phyloP scores from a whole-genome alignment of 2,329 filamentous ascomycete genomes.

The Colletotrichum navitas region DNA sequence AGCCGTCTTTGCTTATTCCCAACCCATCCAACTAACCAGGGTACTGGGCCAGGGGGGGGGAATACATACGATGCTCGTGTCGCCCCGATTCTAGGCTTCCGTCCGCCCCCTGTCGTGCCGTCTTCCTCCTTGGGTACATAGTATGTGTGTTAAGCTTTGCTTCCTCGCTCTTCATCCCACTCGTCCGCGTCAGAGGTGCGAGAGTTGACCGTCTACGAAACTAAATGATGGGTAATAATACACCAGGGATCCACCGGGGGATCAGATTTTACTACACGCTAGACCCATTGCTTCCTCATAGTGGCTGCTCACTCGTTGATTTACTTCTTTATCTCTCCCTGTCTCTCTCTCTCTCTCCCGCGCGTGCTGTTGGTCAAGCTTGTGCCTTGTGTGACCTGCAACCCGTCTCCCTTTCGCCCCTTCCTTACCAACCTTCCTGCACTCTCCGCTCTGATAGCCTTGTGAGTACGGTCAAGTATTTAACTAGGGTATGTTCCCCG shows the following conservation, averaged over 20 bases:
- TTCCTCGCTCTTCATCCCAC: slow-evolving; percentile 1
- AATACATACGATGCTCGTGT: slow-evolving; percentile 1
- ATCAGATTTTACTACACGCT: slow-evolving; percentile 23
- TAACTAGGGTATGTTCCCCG: slow-evolving; percentile 24
- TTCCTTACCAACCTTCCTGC: neutral
- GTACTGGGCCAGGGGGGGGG: no score
- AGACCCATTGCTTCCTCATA: slow-evolving; percentile 17
- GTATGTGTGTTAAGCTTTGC: slow-evolving; percentile 7
- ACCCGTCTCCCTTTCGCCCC: slow-evolving; percentile 15
- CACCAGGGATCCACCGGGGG: slow-evolving; percentile 1
- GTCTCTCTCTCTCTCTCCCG: neutral
- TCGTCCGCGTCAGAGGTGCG: slow-evolving; percentile 1
- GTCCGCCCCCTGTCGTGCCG: slow-evolving; percentile 16
- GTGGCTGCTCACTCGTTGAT: slow-evolving; percentile 22
- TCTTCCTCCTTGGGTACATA: neutral
- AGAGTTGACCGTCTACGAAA: slow-evolving; percentile 18
- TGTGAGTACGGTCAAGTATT: slow-evolving; percentile 31
- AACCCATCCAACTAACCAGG: neutral
- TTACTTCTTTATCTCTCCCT: neutral
- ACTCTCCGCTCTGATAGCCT: neutral
- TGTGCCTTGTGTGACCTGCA: slow-evolving; percentile 10
- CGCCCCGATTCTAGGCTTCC: slow-evolving; percentile 14
- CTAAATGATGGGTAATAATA: slow-evolving; percentile 35
- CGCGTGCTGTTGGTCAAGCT: slow-evolving; percentile 14
- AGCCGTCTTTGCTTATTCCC: neutral